Percentiles rank a stretch among this genome's conserved stretches.
Conservation (phyloP, 805 yeast species). For the Pichia californica region DNA sequence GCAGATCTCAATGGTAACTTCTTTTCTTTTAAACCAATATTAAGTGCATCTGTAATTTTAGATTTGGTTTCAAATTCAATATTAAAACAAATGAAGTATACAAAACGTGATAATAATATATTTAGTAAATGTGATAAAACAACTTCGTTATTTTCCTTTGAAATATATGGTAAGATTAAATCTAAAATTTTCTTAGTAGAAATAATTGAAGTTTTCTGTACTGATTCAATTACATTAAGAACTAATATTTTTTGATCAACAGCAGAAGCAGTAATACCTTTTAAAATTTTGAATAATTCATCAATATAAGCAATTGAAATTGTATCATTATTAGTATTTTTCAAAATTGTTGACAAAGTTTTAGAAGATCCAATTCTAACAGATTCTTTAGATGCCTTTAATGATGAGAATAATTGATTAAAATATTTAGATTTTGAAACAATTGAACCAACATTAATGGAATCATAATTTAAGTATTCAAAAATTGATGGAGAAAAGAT, state of each 20-base stretch:
- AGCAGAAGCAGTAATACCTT: constrained; percentile 46
- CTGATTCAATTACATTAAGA: constrained; percentile 35
- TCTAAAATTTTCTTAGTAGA: constrained; percentile 31
- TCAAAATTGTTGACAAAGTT: constrained; percentile 25
- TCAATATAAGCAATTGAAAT: constrained; percentile 34
- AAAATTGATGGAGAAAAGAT: constrained; percentile 47
- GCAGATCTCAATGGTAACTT: constrained; percentile 54
- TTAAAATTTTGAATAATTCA: constrained; percentile 52
- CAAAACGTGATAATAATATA: constrained; percentile 43
- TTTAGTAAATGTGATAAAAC: constrained; percentile 45
- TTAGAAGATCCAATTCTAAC: constrained; percentile 46
- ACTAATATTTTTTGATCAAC: constrained; percentile 60
- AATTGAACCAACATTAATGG: constrained; percentile 37
- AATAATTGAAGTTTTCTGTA: constrained; percentile 19
- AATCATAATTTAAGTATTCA: constrained; percentile 20
- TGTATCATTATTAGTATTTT: constrained; percentile 16
- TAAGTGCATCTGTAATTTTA: constrained; percentile 28
- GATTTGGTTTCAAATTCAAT: constrained; percentile 18
- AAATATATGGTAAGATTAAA: constrained; percentile 43
- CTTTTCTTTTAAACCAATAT: constrained; percentile 60
- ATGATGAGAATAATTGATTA: constrained; percentile 43
- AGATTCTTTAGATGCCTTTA: constrained; percentile 66
- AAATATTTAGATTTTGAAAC: constrained; percentile 40
- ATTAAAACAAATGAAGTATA: constrained; percentile 24
- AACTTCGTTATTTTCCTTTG: constrained; percentile 72